phyloP scores from a whole-genome alignment of 2,329 filamentous ascomycete species.

The Hortaea werneckii region DNA sequence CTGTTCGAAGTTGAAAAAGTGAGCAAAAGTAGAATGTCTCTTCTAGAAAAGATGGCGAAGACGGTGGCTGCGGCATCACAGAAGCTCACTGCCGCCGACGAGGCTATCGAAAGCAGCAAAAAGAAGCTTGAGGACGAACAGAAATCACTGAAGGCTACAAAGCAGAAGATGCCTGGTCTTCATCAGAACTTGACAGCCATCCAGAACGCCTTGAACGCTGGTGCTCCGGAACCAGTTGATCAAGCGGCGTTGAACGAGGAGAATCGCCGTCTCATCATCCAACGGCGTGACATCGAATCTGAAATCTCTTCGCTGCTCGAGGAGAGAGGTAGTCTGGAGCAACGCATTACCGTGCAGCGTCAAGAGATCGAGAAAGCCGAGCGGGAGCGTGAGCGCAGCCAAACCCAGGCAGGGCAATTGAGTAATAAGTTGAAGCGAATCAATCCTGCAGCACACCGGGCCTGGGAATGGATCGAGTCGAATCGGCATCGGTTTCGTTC shows the following conservation, averaged over 20 bases:
- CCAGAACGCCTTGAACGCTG: slow-evolving; percentile 50
- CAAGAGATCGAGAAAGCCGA: slow-evolving; percentile 33
- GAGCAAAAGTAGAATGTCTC: slow-evolving; percentile 44
- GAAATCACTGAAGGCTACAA: slow-evolving; percentile 31
- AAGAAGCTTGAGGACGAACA: slow-evolving; percentile 31
- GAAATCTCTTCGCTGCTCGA: slow-evolving; percentile 34
- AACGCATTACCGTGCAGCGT: slow-evolving; percentile 28
- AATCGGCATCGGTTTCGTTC: slow-evolving; percentile 62
- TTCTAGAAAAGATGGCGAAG: slow-evolving; percentile 46
- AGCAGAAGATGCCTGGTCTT: slow-evolving; percentile 18
- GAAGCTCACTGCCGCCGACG: slow-evolving; percentile 28
- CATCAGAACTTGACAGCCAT: slow-evolving; percentile 49
- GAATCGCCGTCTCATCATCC: slow-evolving; percentile 49
- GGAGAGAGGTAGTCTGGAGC: slow-evolving; percentile 20
- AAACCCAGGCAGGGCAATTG: slow-evolving; percentile 67
- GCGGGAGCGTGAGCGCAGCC: slow-evolving; percentile 47
- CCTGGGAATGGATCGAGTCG: slow-evolving; percentile 73
- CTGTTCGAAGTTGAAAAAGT: slow-evolving; percentile 45
- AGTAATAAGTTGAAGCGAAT: slow-evolving; percentile 51
- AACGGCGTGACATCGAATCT: slow-evolving; percentile 36
- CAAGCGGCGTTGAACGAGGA: slow-evolving; percentile 59
- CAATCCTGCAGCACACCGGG: slow-evolving; percentile 55
- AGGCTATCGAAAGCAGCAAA: slow-evolving; percentile 23
- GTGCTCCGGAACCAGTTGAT: slow-evolving; percentile 61
- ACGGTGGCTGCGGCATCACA: slow-evolving; percentile 32